phyloP scores from a whole-genome alignment of 805 yeast species.

The Pichia heedii region DNA sequence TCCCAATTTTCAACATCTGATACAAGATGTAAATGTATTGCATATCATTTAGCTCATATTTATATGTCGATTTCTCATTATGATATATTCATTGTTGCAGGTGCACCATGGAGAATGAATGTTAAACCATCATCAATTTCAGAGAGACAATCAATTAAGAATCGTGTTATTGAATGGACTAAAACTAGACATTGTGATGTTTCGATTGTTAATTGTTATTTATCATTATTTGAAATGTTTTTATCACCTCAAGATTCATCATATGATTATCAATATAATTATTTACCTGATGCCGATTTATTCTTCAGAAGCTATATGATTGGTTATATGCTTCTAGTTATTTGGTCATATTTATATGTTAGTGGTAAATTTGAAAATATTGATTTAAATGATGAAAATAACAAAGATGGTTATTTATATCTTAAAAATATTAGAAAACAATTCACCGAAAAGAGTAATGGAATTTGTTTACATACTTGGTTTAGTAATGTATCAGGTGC shows the following conservation, averaged over 20 bases:
- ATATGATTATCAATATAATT: slow-evolving; percentile 34
- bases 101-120: slow-evolving; percentile 75
- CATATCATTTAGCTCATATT: slow-evolving; percentile 67
- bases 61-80: slow-evolving; percentile 64
- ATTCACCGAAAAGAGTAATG: slow-evolving; percentile 28
- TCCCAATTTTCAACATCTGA: slow-evolving; percentile 29
- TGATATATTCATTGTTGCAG: slow-evolving; percentile 71
- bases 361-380: slow-evolving; percentile 32
- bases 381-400: slow-evolving; percentile 24
- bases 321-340: slow-evolving; percentile 32
- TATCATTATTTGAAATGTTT: slow-evolving; percentile 54
- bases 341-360: slow-evolving; percentile 46
- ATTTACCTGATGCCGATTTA: slow-evolving; percentile 45
- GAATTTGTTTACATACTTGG: slow-evolving; percentile 25
- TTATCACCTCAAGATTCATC: slow-evolving; percentile 41
- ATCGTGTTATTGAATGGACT: slow-evolving; percentile 47
- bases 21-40: slow-evolving; percentile 52
- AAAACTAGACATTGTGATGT: slow-evolving; percentile 38
- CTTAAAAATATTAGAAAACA: slow-evolving; percentile 40
- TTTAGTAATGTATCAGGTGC: slow-evolving; percentile 27
- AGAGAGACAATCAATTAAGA: slow-evolving; percentile 37
- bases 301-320: slow-evolving; percentile 36
- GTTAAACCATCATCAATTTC: slow-evolving; percentile 47
- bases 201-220: slow-evolving; percentile 51
- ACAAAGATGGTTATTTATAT: slow-evolving; percentile 43